Conservation (phyloP, 805 yeast genomes). For the Saccharomycopsis oosterbeekiorum region DNA sequence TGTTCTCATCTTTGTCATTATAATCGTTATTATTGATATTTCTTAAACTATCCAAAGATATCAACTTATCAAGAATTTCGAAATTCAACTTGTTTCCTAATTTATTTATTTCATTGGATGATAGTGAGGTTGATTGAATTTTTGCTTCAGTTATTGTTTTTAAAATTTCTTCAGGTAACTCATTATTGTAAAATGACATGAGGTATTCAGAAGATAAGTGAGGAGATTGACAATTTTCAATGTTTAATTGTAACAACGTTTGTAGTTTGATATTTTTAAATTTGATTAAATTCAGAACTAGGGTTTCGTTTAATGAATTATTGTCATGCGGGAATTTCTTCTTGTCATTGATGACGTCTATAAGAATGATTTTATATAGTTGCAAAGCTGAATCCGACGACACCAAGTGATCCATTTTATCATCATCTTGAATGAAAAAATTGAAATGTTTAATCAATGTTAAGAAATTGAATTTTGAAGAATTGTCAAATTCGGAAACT, state of each 20-base stretch:
- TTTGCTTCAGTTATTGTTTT: background rate
- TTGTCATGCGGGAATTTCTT: background rate
- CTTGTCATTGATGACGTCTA: background rate
- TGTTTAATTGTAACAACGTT: background rate
- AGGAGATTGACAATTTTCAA: background rate
- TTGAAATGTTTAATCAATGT: slow-evolving; percentile 1
- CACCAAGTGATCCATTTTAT: background rate
- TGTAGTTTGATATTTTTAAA: background rate
- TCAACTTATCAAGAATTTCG: background rate
- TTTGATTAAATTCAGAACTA: background rate
- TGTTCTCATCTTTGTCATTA: background rate
- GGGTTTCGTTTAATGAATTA: background rate
- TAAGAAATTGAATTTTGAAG: background rate
- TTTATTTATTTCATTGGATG: background rate
- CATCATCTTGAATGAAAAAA: background rate
- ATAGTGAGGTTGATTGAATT: background rate
- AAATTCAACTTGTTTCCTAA: background rate
- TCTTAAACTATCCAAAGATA: background rate
- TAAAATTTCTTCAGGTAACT: background rate
- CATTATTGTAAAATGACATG: background rate
- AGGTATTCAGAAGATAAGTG: background rate
- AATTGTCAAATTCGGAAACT: background rate
- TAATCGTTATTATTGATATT: background rate
- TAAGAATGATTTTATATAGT: background rate
- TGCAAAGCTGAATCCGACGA: background rate